A percentile compares a stretch with the other conserved stretches of the same genome.
These are phyloP conservation scores for Aspergillus campestris DNA, from an alignment of 495 filamentous ascomycete species.

Conservation along the genomic window DNA sequence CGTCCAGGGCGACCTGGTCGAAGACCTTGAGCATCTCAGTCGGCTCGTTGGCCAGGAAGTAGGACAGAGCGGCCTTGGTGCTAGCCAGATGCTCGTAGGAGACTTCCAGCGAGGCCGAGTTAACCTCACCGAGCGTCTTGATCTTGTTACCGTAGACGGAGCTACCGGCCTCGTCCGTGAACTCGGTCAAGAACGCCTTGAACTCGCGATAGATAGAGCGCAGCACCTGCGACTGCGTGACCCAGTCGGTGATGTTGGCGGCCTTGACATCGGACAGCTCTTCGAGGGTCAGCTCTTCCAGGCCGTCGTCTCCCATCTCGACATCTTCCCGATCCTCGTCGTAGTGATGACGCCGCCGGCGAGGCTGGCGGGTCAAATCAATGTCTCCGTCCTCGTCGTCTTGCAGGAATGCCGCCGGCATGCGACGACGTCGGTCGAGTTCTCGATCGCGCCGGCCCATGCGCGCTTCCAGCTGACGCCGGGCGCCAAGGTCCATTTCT, in stretches of 20 bases:
- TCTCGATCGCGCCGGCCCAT: slow-evolving; percentile 78
- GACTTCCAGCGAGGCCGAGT: slow-evolving; percentile 92
- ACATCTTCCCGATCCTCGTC: slow-evolving; percentile 87
- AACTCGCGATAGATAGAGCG: slow-evolving; percentile 93
- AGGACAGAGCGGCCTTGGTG: slow-evolving; percentile 92
- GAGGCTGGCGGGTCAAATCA: slow-evolving; percentile 73
- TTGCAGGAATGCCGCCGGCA: slow-evolving; percentile 76
- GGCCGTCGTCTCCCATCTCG: slow-evolving; percentile 82
- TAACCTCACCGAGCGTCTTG: slow-evolving; percentile 87
- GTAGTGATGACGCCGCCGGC: slow-evolving; percentile 74
- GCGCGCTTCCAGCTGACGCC: slow-evolving; percentile 76
- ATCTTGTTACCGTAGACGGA: slow-evolving; percentile 95
- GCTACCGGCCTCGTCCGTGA: slow-evolving; percentile 73
- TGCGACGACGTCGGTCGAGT: slow-evolving; percentile 60
- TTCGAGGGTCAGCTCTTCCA: slow-evolving; percentile 91
- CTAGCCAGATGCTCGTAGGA: slow-evolving; percentile 86
- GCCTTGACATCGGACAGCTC: slow-evolving; percentile 91
- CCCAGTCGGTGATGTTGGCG: slow-evolving; percentile 86
- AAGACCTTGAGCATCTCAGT: slow-evolving; percentile 92
- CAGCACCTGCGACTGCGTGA: slow-evolving; percentile 81
- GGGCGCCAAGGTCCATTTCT: slow-evolving; percentile 55
- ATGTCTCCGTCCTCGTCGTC: slow-evolving; percentile 81
- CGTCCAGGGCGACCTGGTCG: slow-evolving; percentile 93
- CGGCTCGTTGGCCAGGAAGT: slow-evolving; percentile 94
- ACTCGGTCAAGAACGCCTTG: slow-evolving; percentile 94